A percentile compares a stretch with the other conserved stretches of the same genome.
Conservation (phyloP, 1,139 yeast genomes). For the Suhomyces coccinellae region DNA sequence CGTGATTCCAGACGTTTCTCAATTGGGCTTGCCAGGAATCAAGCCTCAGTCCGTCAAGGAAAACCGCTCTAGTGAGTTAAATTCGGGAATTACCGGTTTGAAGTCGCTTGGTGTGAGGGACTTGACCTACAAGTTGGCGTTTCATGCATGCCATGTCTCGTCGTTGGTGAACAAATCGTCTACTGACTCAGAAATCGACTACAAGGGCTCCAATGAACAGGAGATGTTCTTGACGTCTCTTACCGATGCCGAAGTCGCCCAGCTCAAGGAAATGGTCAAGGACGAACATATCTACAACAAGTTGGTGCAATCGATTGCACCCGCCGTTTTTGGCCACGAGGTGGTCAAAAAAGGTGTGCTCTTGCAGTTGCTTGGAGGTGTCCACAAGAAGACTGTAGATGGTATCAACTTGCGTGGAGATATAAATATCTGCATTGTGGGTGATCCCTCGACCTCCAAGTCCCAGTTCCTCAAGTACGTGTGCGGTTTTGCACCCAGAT, state of each 20-base stretch:
- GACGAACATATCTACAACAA: slow-evolving; percentile 85
- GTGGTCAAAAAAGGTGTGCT: slow-evolving; percentile 89
- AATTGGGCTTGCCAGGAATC: slow-evolving; percentile 94
- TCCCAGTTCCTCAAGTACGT: slow-evolving; percentile 95
- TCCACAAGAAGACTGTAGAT: slow-evolving; percentile 90
- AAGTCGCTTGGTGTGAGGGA: slow-evolving; percentile 91
- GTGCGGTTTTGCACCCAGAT: slow-evolving; percentile 87
- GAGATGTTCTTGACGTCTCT: slow-evolving; percentile 77
- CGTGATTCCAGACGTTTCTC: slow-evolving; percentile 93
- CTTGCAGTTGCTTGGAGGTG: slow-evolving; percentile 91
- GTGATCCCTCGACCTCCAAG: slow-evolving; percentile 97
- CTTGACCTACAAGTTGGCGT: slow-evolving; percentile 87
- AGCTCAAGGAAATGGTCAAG: slow-evolving; percentile 87
- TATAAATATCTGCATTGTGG: slow-evolving; percentile 93
- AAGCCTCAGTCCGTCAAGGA: slow-evolving; percentile 84
- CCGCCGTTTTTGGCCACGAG: slow-evolving; percentile 97
- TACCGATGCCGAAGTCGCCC: slow-evolving; percentile 80
- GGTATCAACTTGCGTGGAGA: slow-evolving; percentile 97
- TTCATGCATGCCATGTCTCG: slow-evolving; percentile 84
- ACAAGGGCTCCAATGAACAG: slow-evolving; percentile 58
- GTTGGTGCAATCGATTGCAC: slow-evolving; percentile 87
- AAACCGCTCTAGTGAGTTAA: slow-evolving; percentile 57
- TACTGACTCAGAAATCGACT: slow-evolving; percentile 27
- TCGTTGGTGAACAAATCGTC: slow-evolving; percentile 54
- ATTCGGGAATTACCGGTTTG: slow-evolving; percentile 84